phyloP scores from a whole-genome alignment of 352 stramenopile genomes.

The Globisporangium parvum region DNA sequence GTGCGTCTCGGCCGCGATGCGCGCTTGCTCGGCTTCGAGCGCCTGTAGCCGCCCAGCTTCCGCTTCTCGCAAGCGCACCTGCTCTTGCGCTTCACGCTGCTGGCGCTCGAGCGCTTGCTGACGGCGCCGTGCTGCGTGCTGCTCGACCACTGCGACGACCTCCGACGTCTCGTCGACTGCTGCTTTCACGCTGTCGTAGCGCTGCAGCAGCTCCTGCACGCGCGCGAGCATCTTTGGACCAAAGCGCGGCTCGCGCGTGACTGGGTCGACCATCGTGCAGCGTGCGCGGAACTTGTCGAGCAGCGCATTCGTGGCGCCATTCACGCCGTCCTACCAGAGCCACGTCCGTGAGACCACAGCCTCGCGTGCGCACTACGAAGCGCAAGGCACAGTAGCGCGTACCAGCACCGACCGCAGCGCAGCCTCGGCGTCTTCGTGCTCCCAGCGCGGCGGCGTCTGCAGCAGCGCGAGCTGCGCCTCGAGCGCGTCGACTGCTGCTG shows the following conservation, averaged over 20 bases:
- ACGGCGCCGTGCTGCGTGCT: conserved; percentile 11
- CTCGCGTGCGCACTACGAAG: background rate
- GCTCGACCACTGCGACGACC: conserved; percentile 14
- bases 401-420: conserved; percentile 5
- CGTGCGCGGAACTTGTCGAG: conserved; percentile 53
- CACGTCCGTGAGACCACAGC: conserved; percentile 4
- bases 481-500: conserved; percentile 31
- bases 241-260: conserved; percentile 68
- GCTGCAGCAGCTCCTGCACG: conserved; percentile 45
- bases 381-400: background rate
- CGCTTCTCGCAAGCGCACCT: conserved; percentile 2
- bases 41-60: background rate
- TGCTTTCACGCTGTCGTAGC: conserved; percentile 38
- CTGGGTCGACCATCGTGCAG: conserved; percentile 51
- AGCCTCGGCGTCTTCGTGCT: conserved; percentile 1
- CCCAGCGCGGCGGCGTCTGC: conserved; percentile 3
- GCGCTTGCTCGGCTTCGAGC: conserved; percentile 1
- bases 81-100: conserved; percentile 11
- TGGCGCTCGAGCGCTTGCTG: conserved; percentile 18
- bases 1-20: background rate
- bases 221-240: conserved; percentile 70
- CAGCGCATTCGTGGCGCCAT: conserved; percentile 23
- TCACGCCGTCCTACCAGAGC: conserved; percentile 15
- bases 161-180: conserved; percentile 22
- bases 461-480: conserved; percentile 30